These are phyloP conservation scores for Colletotrichum coccodes DNA, from an alignment of 2,329 filamentous ascomycete genomes.

Conservation along the genomic window DNA sequence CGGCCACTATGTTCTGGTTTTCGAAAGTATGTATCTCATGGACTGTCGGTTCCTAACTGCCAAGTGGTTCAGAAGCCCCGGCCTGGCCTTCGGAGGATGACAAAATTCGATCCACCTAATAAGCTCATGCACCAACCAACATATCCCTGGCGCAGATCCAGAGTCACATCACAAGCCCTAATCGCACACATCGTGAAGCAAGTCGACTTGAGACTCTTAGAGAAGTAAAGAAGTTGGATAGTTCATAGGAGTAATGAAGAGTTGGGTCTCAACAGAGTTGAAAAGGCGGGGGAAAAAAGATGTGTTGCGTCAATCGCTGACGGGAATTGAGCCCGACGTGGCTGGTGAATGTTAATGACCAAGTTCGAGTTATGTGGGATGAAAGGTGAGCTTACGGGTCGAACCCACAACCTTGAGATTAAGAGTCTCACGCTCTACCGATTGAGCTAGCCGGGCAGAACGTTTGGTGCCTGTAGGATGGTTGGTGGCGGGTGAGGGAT, in stretches of 20 bases:
- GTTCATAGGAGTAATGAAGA: too few species aligned
- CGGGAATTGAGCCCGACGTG: constrained; percentile 32
- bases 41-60: too few species aligned
- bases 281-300: background rate
- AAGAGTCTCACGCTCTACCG: constrained; percentile 81
- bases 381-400: constrained; percentile 38
- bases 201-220: background rate
- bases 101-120: background rate
- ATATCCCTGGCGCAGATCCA: background rate
- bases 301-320: background rate
- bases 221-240: background rate
- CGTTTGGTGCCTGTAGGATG: constrained; percentile 14
- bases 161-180: background rate
- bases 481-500: background rate
- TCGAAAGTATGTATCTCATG: too few species aligned
- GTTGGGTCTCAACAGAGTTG: too few species aligned
- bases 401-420: constrained; percentile 69
- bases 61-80: background rate
- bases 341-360: background rate
- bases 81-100: background rate
- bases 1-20: too few species aligned
- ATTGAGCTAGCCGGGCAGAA: constrained; percentile 71
- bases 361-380: too few species aligned
- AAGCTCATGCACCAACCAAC: background rate
- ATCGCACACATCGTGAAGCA: background rate